Evolutionary conservation across 164 flowering plant genomes (phyloP).

Genomic region (Akebia trifoliata): DNA sequence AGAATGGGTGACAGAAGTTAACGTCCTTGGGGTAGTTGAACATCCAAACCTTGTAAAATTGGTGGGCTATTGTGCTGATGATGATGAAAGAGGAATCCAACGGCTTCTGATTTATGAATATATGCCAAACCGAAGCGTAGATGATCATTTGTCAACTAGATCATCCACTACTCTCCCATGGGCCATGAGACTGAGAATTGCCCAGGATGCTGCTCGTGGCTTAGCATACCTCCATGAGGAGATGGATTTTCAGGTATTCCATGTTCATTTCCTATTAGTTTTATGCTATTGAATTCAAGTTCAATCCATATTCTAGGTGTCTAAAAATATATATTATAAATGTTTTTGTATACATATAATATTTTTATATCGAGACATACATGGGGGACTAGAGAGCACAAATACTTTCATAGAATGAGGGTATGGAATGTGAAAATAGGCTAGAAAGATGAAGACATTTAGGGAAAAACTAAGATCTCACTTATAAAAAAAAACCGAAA

Average conservation of each 20-base stretch:
- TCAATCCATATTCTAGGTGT: neutral
- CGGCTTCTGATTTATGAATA: slow-evolving; percentile 78
- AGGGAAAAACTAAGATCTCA: too few relatives aligned
- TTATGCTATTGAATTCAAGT: neutral
- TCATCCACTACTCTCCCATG: slow-evolving; percentile 58
- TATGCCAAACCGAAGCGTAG: slow-evolving; percentile 86
- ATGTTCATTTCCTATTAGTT: neutral
- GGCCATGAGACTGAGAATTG: slow-evolving; percentile 75
- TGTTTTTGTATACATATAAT: too few relatives aligned
- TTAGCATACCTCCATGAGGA: slow-evolving; percentile 81
- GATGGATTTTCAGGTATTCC: slow-evolving; percentile 85
- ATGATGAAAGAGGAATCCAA: slow-evolving; percentile 94
- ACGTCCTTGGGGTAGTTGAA: slow-evolving; percentile 85
- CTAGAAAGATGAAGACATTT: too few relatives aligned
- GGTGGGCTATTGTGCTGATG: slow-evolving; percentile 89
- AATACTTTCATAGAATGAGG: too few relatives aligned
- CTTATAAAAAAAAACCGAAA: too few relatives aligned
- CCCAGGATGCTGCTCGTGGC: slow-evolving; percentile 89
- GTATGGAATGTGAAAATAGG: too few relatives aligned
- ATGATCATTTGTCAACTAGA: slow-evolving; percentile 57
- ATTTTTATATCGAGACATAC: too few relatives aligned
- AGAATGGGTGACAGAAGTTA: slow-evolving; percentile 97
- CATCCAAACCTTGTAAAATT: slow-evolving; percentile 93
- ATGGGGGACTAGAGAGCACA: too few relatives aligned
- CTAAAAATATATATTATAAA: neutral